Conservation (phyloP, 208 protist species). For the Balamuthia mandrillaris region DNA sequence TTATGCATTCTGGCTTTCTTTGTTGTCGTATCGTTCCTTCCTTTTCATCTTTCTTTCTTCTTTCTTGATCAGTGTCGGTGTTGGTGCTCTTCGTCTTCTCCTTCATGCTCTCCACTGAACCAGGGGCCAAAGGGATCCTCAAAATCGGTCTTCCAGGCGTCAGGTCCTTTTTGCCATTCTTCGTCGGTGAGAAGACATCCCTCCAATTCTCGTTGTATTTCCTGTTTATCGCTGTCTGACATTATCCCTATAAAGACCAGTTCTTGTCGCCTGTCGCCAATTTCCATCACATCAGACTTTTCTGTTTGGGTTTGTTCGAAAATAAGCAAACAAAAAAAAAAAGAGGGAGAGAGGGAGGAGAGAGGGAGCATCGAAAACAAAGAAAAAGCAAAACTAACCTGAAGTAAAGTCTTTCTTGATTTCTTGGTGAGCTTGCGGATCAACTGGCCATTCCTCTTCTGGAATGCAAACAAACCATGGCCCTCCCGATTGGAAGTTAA, state of each 20-base stretch:
- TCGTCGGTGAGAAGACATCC: constrained; percentile 55
- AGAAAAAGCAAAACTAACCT: not conserved
- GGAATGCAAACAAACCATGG: not conserved
- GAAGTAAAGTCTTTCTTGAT: not conserved
- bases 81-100: not conserved
- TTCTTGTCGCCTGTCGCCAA: constrained; percentile 67
- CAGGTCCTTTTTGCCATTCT: constrained; percentile 42
- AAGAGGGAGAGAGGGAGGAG: not conserved
- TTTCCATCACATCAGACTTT: not conserved
- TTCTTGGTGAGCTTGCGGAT: not conserved
- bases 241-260: constrained; percentile 71
- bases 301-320: no score
- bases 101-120: not conserved
- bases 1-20: not conserved
- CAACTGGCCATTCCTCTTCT: not conserved
- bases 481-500: not conserved
- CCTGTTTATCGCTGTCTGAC: not conserved
- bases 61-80: not conserved
- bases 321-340: not conserved
- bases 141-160: constrained; percentile 15
- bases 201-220: not conserved
- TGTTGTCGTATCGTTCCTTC: not conserved
- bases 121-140: not conserved
- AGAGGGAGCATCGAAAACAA: not conserved
- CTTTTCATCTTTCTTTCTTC: no score